Evolutionary conservation across 2,329 filamentous ascomycete species (phyloP).

Genomic region (Phaeomoniella chlamydospora): DNA sequence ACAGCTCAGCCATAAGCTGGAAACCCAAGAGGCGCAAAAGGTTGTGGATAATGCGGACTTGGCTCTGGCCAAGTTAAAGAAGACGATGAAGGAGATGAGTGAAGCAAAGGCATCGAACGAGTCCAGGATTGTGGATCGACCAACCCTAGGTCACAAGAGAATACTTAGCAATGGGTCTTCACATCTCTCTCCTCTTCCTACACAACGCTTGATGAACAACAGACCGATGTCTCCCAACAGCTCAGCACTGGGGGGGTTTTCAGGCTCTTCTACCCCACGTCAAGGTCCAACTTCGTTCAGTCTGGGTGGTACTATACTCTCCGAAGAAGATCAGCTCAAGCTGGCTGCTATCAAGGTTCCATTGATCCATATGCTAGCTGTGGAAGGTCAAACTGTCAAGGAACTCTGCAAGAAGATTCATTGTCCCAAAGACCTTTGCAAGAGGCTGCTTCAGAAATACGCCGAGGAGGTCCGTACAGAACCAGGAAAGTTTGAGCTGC

Average conservation of each 20-base stretch:
- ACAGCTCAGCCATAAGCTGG: constrained; percentile 41
- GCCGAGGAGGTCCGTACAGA: constrained; percentile 34
- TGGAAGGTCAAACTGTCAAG: constrained; percentile 31
- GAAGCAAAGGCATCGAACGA: constrained; percentile 48
- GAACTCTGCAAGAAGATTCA: constrained; percentile 31
- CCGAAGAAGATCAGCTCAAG: constrained; percentile 14
- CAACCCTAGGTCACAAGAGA: constrained; percentile 1
- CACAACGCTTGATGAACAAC: constrained; percentile 21
- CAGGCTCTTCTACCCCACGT: constrained; percentile 18
- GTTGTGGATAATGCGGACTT: constrained; percentile 42
- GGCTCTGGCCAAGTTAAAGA: constrained; percentile 44
- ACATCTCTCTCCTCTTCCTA: constrained; percentile 10
- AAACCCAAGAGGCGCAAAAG: constrained; percentile 38
- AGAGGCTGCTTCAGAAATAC: constrained; percentile 35
- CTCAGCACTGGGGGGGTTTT: constrained; percentile 26
- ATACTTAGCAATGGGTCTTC: constrained; percentile 5
- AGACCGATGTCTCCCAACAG: constrained; percentile 21
- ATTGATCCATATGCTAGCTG: constrained; percentile 38
- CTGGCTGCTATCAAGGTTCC: constrained; percentile 29
- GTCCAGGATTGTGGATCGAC: constrained; percentile 23
- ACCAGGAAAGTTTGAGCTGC: constrained; percentile 36
- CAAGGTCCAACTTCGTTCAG: constrained; percentile 29
- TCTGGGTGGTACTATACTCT: constrained; percentile 14
- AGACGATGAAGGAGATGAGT: constrained; percentile 42
- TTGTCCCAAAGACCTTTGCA: constrained; percentile 32